phyloP scores from a whole-genome alignment of 805 yeast species.

The Metschnikowia gelsemii region DNA sequence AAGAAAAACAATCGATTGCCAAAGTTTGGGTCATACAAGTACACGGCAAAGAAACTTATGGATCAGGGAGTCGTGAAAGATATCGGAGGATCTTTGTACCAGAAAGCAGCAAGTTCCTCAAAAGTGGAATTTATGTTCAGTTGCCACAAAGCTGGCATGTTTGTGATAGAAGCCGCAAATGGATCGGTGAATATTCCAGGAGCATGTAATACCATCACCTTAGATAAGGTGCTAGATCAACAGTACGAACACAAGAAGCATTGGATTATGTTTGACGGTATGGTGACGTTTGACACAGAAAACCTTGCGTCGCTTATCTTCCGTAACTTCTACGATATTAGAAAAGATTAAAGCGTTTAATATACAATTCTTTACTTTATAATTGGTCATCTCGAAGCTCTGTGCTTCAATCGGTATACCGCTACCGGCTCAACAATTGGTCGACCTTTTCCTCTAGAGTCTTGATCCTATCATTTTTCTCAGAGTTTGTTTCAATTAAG shows the following conservation, averaged over 20 bases:
- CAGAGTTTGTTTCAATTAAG: constrained; percentile 53
- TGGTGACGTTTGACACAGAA: constrained; percentile 68
- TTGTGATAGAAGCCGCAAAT: constrained; percentile 71
- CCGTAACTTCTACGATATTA: constrained; percentile 67
- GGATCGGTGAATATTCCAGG: constrained; percentile 69
- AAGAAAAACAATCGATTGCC: constrained; percentile 66
- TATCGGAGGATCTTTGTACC: constrained; percentile 50
- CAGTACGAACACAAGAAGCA: constrained; percentile 67
- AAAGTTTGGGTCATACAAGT: constrained; percentile 73
- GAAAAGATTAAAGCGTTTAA: constrained; percentile 23
- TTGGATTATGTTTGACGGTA: constrained; percentile 61
- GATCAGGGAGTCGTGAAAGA: constrained; percentile 70
- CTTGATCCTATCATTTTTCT: constrained; percentile 61
- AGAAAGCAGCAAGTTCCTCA: constrained; percentile 48
- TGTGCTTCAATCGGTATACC: too few species aligned
- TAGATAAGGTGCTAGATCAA: constrained; percentile 68
- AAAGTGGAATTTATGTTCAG: constrained; percentile 73
- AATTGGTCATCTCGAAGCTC: too few species aligned
- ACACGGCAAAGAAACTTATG: constrained; percentile 68
- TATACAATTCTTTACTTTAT: not conserved
- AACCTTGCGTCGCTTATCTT: constrained; percentile 68
- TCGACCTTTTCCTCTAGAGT: constrained; percentile 63
- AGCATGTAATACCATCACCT: constrained; percentile 53
- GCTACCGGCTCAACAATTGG: constrained; percentile 29
- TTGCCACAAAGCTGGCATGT: constrained; percentile 70